phyloP scores from a whole-genome alignment of 2,329 filamentous ascomycete genomes.

The Sporothrix pallida region DNA sequence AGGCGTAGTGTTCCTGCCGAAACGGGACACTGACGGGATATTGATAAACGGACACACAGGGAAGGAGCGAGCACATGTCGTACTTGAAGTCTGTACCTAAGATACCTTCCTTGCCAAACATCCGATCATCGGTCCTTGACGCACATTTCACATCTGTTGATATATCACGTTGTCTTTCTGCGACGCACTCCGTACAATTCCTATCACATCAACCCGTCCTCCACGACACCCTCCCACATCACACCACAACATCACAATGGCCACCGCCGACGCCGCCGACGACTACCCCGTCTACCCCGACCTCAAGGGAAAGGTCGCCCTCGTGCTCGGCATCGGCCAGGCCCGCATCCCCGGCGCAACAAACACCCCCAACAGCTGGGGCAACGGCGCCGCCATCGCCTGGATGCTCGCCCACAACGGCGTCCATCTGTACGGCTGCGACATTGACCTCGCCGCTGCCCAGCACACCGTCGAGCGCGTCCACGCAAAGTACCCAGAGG shows the following conservation, averaged over 20 bases:
- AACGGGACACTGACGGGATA: background rate
- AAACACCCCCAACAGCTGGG: slow-evolving; percentile 45
- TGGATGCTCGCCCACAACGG: slow-evolving; percentile 50
- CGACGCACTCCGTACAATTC: no score
- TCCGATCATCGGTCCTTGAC: background rate
- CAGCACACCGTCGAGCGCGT: slow-evolving; percentile 42
- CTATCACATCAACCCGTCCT: no score
- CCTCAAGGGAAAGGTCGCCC: slow-evolving; percentile 46
- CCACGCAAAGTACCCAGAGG: slow-evolving; percentile 42
- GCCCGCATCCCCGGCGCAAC: slow-evolving; percentile 39
- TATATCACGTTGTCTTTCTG: no score
- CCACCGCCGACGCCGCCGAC: background rate
- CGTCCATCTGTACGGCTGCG: slow-evolving; percentile 51
- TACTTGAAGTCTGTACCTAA: background rate
- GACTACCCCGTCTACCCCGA: slow-evolving; percentile 40
- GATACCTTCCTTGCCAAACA: no score
- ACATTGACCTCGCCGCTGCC: slow-evolving; percentile 46
- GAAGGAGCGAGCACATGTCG: background rate
- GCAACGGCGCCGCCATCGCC: slow-evolving; percentile 51
- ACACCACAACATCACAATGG: background rate
- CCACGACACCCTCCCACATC: background rate
- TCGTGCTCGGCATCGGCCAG: slow-evolving; percentile 49
- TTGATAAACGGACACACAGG: background rate
- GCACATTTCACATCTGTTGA: no score
- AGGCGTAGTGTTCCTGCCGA: background rate